A percentile compares a stretch with the other conserved stretches of the same genome.
Conservation (phyloP, 1,284 basidiomycete genomes). For the Ceraceosorus bombacis region DNA sequence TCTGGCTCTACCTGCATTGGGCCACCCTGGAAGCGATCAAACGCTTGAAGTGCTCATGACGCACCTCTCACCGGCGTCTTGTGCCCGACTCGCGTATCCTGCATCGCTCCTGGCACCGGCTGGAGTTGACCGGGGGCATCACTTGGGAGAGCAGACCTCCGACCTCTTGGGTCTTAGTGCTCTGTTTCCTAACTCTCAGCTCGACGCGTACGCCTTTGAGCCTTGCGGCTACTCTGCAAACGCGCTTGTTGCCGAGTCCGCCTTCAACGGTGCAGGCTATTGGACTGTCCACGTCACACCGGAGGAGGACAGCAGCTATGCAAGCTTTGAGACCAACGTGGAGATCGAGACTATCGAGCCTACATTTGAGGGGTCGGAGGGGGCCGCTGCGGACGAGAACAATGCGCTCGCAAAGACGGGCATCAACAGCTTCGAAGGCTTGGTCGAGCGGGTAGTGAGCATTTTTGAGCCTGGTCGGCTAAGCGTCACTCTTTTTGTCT, state of each 20-base stretch:
- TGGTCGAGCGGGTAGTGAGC: conserved; percentile 76
- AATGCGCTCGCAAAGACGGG: conserved; percentile 1
- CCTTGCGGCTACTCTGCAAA: conserved; percentile 98
- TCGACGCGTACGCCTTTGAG: conserved; percentile 88
- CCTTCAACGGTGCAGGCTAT: conserved; percentile 54
- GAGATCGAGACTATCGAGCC: conserved; percentile 54
- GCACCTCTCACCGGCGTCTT: conserved; percentile 68
- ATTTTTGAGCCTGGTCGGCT: conserved; percentile 88
- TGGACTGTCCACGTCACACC: conserved; percentile 99
- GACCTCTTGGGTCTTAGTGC: conserved; percentile 69
- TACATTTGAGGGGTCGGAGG: neutral
- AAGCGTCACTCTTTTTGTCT: conserved; percentile 85
- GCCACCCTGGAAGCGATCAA: conserved; percentile 58
- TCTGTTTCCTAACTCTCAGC: conserved; percentile 73
- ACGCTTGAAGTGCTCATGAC: conserved; percentile 99
- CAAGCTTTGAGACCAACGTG: conserved; percentile 98
- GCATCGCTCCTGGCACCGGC: conserved; percentile 11
- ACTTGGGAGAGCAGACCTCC: conserved; percentile 64
- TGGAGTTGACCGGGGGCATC: conserved; percentile 50
- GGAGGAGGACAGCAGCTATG: conserved; percentile 93
- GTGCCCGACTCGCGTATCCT: conserved; percentile 69
- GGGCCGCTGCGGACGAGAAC: neutral
- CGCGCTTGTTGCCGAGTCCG: conserved; percentile 56
- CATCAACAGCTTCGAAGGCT: conserved; percentile 56
- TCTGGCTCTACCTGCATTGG: conserved; percentile 20